Percentiles rank a stretch among this genome's conserved stretches.
These are phyloP conservation scores for Hypoxylon sp. DNA, from an alignment of 2,329 filamentous ascomycete species.

Conservation along the genomic window DNA sequence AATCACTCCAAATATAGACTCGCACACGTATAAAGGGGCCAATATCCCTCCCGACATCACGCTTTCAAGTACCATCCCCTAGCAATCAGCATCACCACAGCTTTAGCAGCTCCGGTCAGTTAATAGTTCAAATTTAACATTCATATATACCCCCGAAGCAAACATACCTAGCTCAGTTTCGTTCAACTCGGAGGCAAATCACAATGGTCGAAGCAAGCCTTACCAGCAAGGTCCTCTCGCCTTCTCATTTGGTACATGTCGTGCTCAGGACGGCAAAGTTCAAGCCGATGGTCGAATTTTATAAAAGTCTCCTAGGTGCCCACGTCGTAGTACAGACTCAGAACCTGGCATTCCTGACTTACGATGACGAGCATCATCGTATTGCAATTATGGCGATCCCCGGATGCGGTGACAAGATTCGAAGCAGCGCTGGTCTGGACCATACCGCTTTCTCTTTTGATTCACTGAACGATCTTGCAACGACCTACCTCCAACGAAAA, in stretches of 20 bases:
- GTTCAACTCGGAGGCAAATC: slow-evolving; percentile 2
- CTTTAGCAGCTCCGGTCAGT: not conserved
- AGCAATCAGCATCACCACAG: not conserved
- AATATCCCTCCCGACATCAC: not conserved
- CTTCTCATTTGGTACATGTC: slow-evolving; percentile 47
- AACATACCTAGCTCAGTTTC: not conserved
- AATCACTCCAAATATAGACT: not conserved
- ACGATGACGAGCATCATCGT: slow-evolving; percentile 65
- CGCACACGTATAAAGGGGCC: slow-evolving; percentile 6
- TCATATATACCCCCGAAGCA: not conserved
- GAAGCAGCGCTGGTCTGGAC: slow-evolving; percentile 55
- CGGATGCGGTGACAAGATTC: slow-evolving; percentile 42
- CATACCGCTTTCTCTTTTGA: slow-evolving; percentile 62
- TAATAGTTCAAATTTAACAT: slow-evolving; percentile 1
- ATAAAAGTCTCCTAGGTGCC: slow-evolving; percentile 57
- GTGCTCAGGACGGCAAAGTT: slow-evolving; percentile 51
- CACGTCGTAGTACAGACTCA: slow-evolving; percentile 49
- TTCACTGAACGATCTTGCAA: slow-evolving; percentile 55
- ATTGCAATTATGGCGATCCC: slow-evolving; percentile 58
- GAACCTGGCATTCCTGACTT: slow-evolving; percentile 58
- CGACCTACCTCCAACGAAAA: slow-evolving; percentile 58
- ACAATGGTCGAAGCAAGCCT: slow-evolving; percentile 41
- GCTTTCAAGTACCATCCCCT: not conserved
- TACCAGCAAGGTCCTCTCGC: slow-evolving; percentile 47
- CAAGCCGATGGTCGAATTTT: slow-evolving; percentile 56